These are phyloP conservation scores for Friedmanniomyces endolithicus DNA, from an alignment of 495 filamentous ascomycete genomes.

Conservation along the genomic window DNA sequence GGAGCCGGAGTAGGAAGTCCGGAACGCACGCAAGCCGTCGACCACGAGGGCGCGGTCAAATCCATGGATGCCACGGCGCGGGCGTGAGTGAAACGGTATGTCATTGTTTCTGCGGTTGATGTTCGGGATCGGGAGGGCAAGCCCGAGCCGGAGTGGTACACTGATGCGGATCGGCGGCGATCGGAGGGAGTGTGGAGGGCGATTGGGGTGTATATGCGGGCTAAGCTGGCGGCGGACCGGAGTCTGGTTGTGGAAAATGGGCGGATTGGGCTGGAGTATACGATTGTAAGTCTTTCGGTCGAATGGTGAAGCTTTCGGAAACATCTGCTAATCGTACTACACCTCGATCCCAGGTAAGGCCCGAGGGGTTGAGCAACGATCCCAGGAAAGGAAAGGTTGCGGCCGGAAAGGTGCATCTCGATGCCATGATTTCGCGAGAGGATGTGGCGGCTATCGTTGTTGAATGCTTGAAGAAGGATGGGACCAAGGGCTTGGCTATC, in stretches of 20 bases:
- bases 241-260: conserved; percentile 25
- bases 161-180: conserved; percentile 20
- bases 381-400: conserved; percentile 21
- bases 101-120: conserved; percentile 29
- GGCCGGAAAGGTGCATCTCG: conserved; percentile 24
- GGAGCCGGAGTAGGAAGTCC: conserved; percentile 27
- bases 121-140: conserved; percentile 24
- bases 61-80: conserved; percentile 28
- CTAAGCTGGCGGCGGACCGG: conserved; percentile 27
- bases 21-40: conserved; percentile 24
- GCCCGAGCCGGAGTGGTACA: conserved; percentile 27
- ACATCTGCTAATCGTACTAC: no score
- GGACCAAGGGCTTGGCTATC: conserved; percentile 27
- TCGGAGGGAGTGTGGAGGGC: conserved; percentile 22
- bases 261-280: conserved; percentile 25
- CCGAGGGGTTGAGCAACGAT: conserved; percentile 22
- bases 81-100: conserved; percentile 26
- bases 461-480: conserved; percentile 25
- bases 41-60: conserved; percentile 27
- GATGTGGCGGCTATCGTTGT: conserved; percentile 28
- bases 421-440: conserved; percentile 20
- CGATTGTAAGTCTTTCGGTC: conserved; percentile 19
- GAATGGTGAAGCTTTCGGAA: no score
- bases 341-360: conserved; percentile 4
- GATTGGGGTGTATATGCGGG: conserved; percentile 25